Base-by-base conservation (phyloP, 768 basidiomycete species). In the Podaxis carcinomalis region DNA sequence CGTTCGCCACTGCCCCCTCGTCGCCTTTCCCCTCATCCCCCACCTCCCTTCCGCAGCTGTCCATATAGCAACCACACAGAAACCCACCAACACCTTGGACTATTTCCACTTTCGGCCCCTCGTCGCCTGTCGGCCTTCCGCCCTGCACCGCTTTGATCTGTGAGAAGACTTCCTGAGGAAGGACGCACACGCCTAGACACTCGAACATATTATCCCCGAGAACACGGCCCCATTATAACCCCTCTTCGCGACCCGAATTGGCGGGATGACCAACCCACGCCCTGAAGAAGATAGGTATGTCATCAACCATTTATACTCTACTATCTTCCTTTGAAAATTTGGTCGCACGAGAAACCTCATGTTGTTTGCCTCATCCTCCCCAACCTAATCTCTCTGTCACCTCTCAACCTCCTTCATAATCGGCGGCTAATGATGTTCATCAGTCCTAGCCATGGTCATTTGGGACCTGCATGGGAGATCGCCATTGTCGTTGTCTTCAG, bases 381-480 rank as follows among this genome's bases (percentile, higher is more conserved):
- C 16, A 10, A 32, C 39, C 21, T 19, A 5, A 35, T 19, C 14
- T 37, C 52, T 53, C 36, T 13, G n/a, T 59, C 57, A 37, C 19
- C 50, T 59, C 52, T 53, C 13, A n/a, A 11, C 5, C 36, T 49
- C 9, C 59, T 16, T 19, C 37, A 16, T 42, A 39, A 39, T 32
- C 3, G 0, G 11, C 16, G 27, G 28, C 52, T 58, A 21, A 57
- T 52, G 3, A 59, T 58, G n/a, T 32, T 25, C 37, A n/a, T n/a
- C 51, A 78, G 77, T 55, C 68, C 73, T 14, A 63, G 65, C 11
- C 63, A 63, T 32, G 72, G 70, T 1, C 75, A 76, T 62, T 66
- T 77, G 21, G 71, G 73, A 4, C 49, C 66, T n/a, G 67, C 71
- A 47, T 77, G 76, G 76, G 76, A 78, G 62, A 70, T 73, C 16